Evolutionary conservation across 768 basidiomycete genomes (phyloP).

Genomic region (Collybiopsis luxurians): DNA sequence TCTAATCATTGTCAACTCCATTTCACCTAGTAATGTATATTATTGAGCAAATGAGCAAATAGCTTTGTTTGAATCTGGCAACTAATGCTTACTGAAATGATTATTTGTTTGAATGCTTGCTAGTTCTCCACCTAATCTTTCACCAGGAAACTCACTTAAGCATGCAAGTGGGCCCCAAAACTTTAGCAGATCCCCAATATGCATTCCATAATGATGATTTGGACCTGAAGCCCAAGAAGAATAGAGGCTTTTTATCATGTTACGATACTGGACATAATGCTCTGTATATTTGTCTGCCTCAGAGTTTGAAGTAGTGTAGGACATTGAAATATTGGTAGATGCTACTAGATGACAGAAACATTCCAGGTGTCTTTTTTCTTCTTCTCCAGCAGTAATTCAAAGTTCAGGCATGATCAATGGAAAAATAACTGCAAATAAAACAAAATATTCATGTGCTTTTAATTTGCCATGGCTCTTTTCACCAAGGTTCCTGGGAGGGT

Average conservation of each 20-base stretch:
- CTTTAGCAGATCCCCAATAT: slow-evolving; percentile 10
- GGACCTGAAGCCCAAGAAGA: slow-evolving; percentile 8
- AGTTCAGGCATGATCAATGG: slow-evolving; percentile 14
- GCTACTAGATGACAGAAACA: slow-evolving; percentile 14
- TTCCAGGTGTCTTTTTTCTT: neutral
- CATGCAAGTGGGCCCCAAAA: slow-evolving; percentile 17
- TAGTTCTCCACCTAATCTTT: slow-evolving; percentile 12
- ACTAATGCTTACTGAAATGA: slow-evolving; percentile 12
- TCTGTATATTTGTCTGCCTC: slow-evolving; percentile 13
- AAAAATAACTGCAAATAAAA: slow-evolving; percentile 12
- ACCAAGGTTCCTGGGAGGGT: slow-evolving; percentile 17
- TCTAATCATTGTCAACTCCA: slow-evolving; percentile 13
- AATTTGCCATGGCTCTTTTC: slow-evolving; percentile 17
- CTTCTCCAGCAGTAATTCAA: slow-evolving; percentile 4
- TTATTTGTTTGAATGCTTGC: slow-evolving; percentile 13
- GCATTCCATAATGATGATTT: slow-evolving; percentile 18
- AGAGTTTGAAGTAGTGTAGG: slow-evolving; percentile 11
- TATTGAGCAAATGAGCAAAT: neutral
- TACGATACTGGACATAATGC: slow-evolving; percentile 9
- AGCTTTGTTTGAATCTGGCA: too few relatives aligned
- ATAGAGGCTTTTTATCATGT: slow-evolving; percentile 6
- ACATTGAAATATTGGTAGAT: slow-evolving; percentile 13
- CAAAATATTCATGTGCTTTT: slow-evolving; percentile 16
- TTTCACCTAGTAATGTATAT: slow-evolving; percentile 10
- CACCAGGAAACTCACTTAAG: slow-evolving; percentile 15